phyloP scores from a whole-genome alignment of 176 grass and related monocot species.

The Canna indica region DNA sequence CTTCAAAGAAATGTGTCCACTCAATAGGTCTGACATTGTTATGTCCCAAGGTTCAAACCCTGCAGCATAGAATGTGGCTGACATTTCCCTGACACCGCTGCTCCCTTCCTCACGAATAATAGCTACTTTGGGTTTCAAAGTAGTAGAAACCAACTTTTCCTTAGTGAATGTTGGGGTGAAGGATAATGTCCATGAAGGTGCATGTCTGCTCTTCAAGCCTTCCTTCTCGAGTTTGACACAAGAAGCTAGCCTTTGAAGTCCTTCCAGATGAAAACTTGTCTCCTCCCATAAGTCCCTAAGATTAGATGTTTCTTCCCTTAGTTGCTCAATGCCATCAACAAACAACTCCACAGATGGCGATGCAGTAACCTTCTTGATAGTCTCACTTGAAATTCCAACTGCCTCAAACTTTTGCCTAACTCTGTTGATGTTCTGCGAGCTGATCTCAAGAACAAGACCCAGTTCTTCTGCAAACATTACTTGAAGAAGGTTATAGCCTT shows the following conservation, averaged over 20 bases:
- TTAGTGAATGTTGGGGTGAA: conserved; percentile 61
- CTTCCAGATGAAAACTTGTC: conserved; percentile 81
- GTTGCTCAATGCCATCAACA: conserved; percentile 37
- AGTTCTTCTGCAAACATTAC: conserved; percentile 80
- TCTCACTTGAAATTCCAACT: conserved; percentile 39
- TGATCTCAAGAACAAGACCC: conserved; percentile 66
- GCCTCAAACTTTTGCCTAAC: conserved; percentile 55
- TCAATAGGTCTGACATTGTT: conserved; percentile 64
- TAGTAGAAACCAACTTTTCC: conserved; percentile 36
- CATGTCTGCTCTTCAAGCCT: conserved; percentile 49
- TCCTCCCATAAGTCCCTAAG: conserved; percentile 91
- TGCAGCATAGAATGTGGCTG: conserved; percentile 67
- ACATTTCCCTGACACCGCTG: conserved; percentile 87
- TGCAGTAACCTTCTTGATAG: conserved; percentile 61
- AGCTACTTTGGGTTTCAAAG: conserved; percentile 69
- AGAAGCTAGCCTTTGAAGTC: conserved; percentile 57
- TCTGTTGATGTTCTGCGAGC: conserved; percentile 26
- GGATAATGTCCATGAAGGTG: conserved; percentile 59
- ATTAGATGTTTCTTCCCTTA: conserved; percentile 62
- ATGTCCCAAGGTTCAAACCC: conserved; percentile 91
- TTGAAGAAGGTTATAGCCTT: conserved; percentile 39
- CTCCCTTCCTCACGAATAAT: conserved; percentile 97
- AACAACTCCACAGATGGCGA: conserved; percentile 43
- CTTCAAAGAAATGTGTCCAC: conserved; percentile 34
- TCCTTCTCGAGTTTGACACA: conserved; percentile 84